Evolutionary conservation across 179 eudicot genomes (phyloP), one percentile per base, ranked within the genome.

Genomic region (Amaranthus tricolor): DNA sequence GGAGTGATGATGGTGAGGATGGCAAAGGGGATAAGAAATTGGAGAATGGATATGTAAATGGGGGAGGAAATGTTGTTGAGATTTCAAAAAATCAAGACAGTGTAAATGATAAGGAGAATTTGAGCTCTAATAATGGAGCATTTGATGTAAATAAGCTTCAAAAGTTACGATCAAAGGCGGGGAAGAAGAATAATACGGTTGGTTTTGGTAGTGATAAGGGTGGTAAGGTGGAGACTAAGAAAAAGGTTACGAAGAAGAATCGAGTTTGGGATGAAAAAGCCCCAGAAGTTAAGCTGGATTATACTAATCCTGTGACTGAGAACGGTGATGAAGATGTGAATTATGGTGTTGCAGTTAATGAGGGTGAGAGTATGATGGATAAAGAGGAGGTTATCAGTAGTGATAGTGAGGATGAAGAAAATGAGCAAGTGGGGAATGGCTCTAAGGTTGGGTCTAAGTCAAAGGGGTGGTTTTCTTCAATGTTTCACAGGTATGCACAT

Each of bases 361-460:
- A 76, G 79, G 97, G 99, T 61, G 91, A 87, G 89, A 93, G 97
- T 81, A 86, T 88, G 99, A 95, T 95, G 99, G 97, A 93, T 82
- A 86, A 80, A 85, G 99, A 95, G 45, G 99, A 95, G 84, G 85
- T 87, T 68, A 2, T 93, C 45, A 90, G 93, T 71, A 94, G 97
- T 85, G 99, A 95, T 6, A 85, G 91, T 55, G 97, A 93, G 72
- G 73, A 74, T 40, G 97, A 89, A 57, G 91, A 85, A 45, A 93
- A 89, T 68, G 91, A 85, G 76, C 85, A 90, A 53, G 79, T 31
- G 7, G 90, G 48, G 59, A 83, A 78, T 71, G 89, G 71, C 48
- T 65, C 79, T 12, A 88, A 86, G 87, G 80, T 17, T 24, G 90
- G 82, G 24, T 44, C 87, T 11, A 93, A 89, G 89, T 89, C 88